Percentiles rank a stretch among this genome's conserved stretches.
Evolutionary conservation across 2,329 filamentous ascomycete species (phyloP).

Genomic region (Podosphaera xanthii): DNA sequence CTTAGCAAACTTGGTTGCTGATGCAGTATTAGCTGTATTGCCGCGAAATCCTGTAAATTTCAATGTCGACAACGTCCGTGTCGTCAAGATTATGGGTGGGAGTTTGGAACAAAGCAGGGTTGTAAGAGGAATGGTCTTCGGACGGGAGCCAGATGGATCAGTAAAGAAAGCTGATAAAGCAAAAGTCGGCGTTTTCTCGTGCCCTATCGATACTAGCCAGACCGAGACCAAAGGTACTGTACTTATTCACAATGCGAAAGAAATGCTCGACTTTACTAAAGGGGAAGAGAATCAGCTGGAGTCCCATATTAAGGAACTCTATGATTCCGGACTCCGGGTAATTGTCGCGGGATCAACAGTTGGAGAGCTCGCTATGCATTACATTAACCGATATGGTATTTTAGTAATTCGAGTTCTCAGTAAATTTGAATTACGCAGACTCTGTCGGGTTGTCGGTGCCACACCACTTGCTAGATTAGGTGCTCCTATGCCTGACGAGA

Average conservation of each 20-base stretch:
- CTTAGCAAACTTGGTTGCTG: constrained; percentile 67
- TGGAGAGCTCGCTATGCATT: constrained; percentile 88
- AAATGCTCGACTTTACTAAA: constrained; percentile 97
- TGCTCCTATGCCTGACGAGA: constrained; percentile 98
- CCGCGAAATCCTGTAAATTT: constrained; percentile 92
- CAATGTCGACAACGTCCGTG: constrained; percentile 96
- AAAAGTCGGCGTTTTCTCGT: constrained; percentile 93
- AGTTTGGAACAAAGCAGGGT: constrained; percentile 84
- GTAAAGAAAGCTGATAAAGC: constrained; percentile 82
- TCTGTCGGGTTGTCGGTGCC: constrained; percentile 90
- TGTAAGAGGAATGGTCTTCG: constrained; percentile 95
- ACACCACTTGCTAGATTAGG: constrained; percentile 89
- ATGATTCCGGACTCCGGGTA: constrained; percentile 81
- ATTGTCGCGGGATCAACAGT: constrained; percentile 83
- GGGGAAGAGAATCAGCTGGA: constrained; percentile 89
- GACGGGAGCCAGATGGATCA: constrained; percentile 75
- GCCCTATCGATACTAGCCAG: constrained; percentile 82
- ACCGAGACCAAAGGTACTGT: constrained; percentile 99
- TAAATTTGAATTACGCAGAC: constrained; percentile 86
- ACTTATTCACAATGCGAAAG: constrained; percentile 85
- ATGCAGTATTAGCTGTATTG: constrained; percentile 64
- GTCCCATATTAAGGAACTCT: constrained; percentile 75
- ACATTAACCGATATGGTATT: constrained; percentile 92
- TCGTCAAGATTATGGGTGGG: constrained; percentile 99
- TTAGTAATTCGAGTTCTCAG: constrained; percentile 90